Evolutionary conservation across 257 asterid species (phyloP).

Genomic region (Solanum stenotomum): DNA sequence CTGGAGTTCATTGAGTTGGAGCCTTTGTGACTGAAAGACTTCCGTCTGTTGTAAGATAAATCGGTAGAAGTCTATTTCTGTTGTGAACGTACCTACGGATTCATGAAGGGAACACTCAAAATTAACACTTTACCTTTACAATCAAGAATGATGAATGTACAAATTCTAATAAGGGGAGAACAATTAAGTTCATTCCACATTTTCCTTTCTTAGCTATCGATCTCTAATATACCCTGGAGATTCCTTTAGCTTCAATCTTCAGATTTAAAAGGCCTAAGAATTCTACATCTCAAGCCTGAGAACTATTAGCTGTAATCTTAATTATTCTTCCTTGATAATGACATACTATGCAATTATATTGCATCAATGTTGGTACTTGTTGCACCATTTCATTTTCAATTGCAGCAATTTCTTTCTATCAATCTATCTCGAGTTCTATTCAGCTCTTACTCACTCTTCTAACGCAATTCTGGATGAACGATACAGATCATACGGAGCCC

Average conservation of each 20-base stretch:
- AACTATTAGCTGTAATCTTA: not conserved
- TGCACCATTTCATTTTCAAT: not conserved
- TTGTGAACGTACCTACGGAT: not conserved
- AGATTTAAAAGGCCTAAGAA: not conserved
- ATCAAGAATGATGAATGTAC: not conserved
- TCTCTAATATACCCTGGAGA: not conserved
- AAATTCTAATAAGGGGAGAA: not conserved
- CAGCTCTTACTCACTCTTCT: conserved; percentile 31
- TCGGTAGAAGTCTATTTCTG: not conserved
- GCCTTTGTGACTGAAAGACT: not conserved
- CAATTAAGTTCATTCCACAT: not conserved
- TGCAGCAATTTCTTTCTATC: not conserved
- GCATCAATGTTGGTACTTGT: not conserved
- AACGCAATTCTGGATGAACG: conserved; percentile 52
- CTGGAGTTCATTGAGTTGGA: not conserved
- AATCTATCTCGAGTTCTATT: not conserved
- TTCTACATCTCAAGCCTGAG: not conserved
- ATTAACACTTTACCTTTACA: not conserved
- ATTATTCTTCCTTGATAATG: not conserved
- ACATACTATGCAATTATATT: not conserved
- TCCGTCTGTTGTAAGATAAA: not conserved
- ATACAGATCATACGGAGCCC: conserved; percentile 77
- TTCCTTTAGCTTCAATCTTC: not conserved
- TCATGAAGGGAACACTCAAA: not conserved
- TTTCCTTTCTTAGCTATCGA: not conserved